phyloP scores from a whole-genome alignment of 371 early-diverging fungal genomes.

The Nematocida sp. region DNA sequence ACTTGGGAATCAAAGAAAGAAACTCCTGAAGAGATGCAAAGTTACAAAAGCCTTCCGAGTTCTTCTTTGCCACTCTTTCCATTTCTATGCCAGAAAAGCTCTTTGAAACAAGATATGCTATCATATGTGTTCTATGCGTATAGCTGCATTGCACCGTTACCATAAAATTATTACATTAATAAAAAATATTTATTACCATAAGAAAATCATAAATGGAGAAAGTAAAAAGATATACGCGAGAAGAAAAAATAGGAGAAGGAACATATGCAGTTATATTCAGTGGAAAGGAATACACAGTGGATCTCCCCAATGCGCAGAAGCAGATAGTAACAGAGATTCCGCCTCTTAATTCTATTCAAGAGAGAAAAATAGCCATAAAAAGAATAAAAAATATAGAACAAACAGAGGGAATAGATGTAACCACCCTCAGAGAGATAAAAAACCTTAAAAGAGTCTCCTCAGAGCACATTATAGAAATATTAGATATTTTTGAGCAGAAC shows the following conservation, averaged over 20 bases:
- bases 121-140: constrained; percentile 9
- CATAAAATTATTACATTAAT: constrained; percentile 29
- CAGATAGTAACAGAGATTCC: constrained; percentile 46
- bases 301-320: constrained; percentile 16
- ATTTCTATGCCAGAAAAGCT: not conserved
- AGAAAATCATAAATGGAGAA: constrained; percentile 23
- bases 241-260: constrained; percentile 70
- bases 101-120: constrained; percentile 22
- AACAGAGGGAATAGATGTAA: constrained; percentile 74
- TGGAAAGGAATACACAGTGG: constrained; percentile 67
- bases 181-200: not conserved
- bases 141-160: constrained; percentile 35
- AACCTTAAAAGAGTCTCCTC: constrained; percentile 74
- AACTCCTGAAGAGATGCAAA: constrained; percentile 3
- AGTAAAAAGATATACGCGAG: constrained; percentile 62
- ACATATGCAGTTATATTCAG: constrained; percentile 73
- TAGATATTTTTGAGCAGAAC: constrained; percentile 86
- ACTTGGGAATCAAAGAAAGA: constrained; percentile 10
- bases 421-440: constrained; percentile 92
- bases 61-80: not conserved
- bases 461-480: constrained; percentile 69
- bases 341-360: constrained; percentile 32
- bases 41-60: constrained; percentile 32
- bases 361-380: constrained; percentile 65
- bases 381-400: constrained; percentile 63